Evolutionary conservation across 805 yeast genomes (phyloP).

Genomic region (Ogataea parapolymorpha): DNA sequence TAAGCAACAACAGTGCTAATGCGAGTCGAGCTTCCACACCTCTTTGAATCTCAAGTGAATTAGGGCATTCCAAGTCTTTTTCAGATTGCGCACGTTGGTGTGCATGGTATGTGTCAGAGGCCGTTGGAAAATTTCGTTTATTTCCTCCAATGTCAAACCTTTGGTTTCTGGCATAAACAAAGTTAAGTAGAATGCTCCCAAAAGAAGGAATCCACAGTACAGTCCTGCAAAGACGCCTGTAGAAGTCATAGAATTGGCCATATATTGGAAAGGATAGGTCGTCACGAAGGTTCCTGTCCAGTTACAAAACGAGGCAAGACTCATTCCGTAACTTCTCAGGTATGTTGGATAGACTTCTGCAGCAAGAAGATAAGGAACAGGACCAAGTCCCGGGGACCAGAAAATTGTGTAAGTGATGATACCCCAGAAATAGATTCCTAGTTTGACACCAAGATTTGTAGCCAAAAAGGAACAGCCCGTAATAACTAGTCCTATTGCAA

Average conservation of each 20-base stretch:
- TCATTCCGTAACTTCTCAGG: constrained; percentile 61
- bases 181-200: constrained; percentile 49
- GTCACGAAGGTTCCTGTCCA: constrained; percentile 69
- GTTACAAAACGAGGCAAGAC: constrained; percentile 51
- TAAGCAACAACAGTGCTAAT: too few species aligned
- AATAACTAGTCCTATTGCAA: constrained; percentile 48
- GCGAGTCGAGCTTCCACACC: constrained; percentile 3
- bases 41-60: constrained; percentile 9
- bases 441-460: constrained; percentile 38
- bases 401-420: constrained; percentile 44
- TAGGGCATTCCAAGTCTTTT: constrained; percentile 9
- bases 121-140: constrained; percentile 60
- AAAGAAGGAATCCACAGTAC: constrained; percentile 59
- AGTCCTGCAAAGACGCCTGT: constrained; percentile 63
- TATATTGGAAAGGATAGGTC: constrained; percentile 60
- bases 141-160: constrained; percentile 69
- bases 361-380: constrained; percentile 54
- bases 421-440: constrained; percentile 60
- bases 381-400: constrained; percentile 53
- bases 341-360: constrained; percentile 62
- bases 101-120: constrained; percentile 24
- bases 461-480: constrained; percentile 55
- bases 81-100: constrained; percentile 8
- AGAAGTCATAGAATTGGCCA: constrained; percentile 62
- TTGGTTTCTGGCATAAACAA: constrained; percentile 73